These are phyloP conservation scores for Phlebiopsis flavidoalba DNA, from an alignment of 768 basidiomycete species.

Conservation along the genomic window DNA sequence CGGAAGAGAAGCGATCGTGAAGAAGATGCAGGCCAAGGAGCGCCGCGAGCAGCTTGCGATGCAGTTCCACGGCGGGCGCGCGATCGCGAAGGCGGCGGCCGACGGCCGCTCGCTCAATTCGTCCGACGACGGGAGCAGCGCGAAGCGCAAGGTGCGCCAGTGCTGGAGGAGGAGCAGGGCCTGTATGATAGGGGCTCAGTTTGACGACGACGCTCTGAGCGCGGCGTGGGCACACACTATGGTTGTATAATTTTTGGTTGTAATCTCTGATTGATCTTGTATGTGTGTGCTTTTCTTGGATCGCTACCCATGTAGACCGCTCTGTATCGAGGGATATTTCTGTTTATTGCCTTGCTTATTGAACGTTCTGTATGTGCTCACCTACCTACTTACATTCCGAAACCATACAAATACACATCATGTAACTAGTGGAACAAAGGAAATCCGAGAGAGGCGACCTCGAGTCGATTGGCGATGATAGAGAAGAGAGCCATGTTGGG, in stretches of 20 bases:
- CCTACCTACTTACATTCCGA: neutral
- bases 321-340: neutral
- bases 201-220: neutral
- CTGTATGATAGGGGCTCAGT: conserved; percentile 15
- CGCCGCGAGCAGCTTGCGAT: conserved; percentile 39
- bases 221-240: neutral
- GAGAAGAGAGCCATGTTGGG: too few relatives aligned
- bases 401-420: neutral
- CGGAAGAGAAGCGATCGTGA: conserved; percentile 39
- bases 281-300: neutral
- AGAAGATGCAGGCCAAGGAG: conserved; percentile 35
- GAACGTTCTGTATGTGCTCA: conserved; percentile 3
- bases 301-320: neutral
- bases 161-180: conserved; percentile 17
- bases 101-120: conserved; percentile 4
- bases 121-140: conserved; percentile 2
- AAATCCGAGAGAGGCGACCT: neutral
- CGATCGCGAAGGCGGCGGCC: conserved; percentile 24
- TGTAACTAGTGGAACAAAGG: neutral
- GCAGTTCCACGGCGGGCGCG: conserved; percentile 36
- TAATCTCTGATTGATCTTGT: neutral
- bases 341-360: conserved; percentile 1
- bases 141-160: neutral
- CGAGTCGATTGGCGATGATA: too few relatives aligned
- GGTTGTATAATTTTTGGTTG: neutral